phyloP scores from a whole-genome alignment of 768 basidiomycete species.

The Polyporus arcularius region DNA sequence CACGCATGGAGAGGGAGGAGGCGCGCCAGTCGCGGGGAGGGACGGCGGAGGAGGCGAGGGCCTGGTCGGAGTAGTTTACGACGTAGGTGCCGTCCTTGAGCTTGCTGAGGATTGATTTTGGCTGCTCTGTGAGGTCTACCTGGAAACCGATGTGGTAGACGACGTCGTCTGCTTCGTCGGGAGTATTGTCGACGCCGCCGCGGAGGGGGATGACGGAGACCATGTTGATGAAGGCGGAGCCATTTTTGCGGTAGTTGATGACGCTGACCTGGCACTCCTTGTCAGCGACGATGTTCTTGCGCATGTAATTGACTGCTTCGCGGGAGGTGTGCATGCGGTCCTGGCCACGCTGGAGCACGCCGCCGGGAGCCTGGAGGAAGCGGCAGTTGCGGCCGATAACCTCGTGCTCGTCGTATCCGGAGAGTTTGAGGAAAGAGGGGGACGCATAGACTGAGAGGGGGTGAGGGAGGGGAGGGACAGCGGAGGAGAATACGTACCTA shows the following conservation, averaged over 20 bases:
- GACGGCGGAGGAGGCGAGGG: constrained; percentile 17
- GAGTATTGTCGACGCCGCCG: constrained; percentile 50
- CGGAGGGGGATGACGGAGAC: constrained; percentile 86
- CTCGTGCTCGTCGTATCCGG: constrained; percentile 73
- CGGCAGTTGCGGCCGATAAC: constrained; percentile 90
- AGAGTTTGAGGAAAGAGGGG: constrained; percentile 76
- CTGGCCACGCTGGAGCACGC: constrained; percentile 52
- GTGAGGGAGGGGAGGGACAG: background rate
- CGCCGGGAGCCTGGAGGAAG: constrained; percentile 81
- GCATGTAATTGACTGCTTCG: constrained; percentile 66
- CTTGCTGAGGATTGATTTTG: constrained; percentile 78
- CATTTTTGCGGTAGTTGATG: constrained; percentile 87
- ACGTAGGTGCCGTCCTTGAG: constrained; percentile 77
- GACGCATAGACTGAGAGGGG: constrained; percentile 70
- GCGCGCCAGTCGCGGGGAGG: constrained; percentile 35
- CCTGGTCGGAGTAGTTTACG: constrained; percentile 52
- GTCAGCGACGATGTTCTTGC: constrained; percentile 62
- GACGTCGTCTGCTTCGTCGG: constrained; percentile 66
- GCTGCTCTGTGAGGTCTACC: constrained; percentile 88
- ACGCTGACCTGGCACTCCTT: constrained; percentile 90
- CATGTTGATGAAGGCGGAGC: constrained; percentile 86
- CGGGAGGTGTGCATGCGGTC: constrained; percentile 62
- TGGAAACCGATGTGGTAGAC: constrained; percentile 95
- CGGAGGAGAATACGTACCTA: constrained; percentile 33
- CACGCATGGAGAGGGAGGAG: constrained; percentile 30